Evolutionary conservation across 2,329 filamentous ascomycete genomes (phyloP).

Genomic region (Penicillium decumbens): DNA sequence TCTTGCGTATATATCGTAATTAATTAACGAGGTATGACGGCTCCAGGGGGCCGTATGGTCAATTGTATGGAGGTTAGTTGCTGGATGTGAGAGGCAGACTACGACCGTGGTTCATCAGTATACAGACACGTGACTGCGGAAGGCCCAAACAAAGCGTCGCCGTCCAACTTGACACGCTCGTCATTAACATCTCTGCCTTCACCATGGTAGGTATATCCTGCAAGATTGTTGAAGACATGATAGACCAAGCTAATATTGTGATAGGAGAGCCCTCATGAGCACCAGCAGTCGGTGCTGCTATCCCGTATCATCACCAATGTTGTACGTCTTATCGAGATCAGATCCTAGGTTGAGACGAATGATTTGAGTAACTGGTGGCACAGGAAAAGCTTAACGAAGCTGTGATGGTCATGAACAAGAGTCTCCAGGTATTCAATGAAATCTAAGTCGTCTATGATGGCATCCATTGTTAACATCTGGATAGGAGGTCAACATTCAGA

Average conservation of each 20-base stretch:
- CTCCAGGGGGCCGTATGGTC: background rate
- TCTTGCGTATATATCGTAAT: background rate
- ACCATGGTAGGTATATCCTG: slow-evolving; percentile 3
- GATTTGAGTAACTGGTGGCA: slow-evolving; percentile 4
- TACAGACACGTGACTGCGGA: slow-evolving; percentile 11
- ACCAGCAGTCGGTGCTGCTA: slow-evolving; percentile 89
- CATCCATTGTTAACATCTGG: background rate
- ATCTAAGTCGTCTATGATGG: background rate
- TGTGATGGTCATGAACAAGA: slow-evolving; percentile 86
- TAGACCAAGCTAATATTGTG: background rate
- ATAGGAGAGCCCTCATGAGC: slow-evolving; percentile 91
- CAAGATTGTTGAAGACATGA: background rate
- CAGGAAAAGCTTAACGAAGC: slow-evolving; percentile 98
- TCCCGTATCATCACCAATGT: slow-evolving; percentile 97
- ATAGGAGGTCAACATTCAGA: slow-evolving; percentile 95
- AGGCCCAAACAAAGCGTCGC: slow-evolving; percentile 16
- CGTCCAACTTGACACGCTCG: background rate
- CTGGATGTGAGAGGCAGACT: background rate
- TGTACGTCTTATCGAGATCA: slow-evolving; percentile 52
- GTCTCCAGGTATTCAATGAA: slow-evolving; percentile 61
- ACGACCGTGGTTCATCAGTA: slow-evolving; percentile 1
- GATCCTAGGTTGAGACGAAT: background rate
- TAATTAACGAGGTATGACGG: background rate
- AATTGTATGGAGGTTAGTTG: background rate
- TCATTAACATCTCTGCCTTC: background rate